These are phyloP conservation scores for Pyrenophora tritici-repentis DNA, from an alignment of 2,329 filamentous ascomycete genomes.

Conservation along the genomic window DNA sequence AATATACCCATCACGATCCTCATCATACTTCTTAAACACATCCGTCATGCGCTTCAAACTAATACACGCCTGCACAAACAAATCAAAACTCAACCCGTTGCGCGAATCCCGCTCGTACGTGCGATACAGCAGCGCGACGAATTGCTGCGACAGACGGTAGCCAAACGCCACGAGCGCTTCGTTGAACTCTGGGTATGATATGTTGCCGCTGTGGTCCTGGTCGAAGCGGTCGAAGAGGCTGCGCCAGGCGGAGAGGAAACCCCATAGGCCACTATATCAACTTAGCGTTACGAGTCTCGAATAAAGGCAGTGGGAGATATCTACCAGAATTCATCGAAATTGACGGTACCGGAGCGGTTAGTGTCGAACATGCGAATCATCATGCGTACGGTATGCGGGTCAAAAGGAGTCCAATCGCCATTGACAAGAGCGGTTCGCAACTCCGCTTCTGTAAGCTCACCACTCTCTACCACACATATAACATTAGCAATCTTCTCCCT, in stretches of 20 bases:
- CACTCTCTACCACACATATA: conserved; percentile 62
- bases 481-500: no score
- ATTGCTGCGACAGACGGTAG: conserved; percentile 82
- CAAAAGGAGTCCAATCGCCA: conserved; percentile 93
- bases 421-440: conserved; percentile 91
- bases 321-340: conserved; percentile 89
- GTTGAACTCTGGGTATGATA: conserved; percentile 82
- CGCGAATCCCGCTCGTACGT: conserved; percentile 71
- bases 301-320: not conserved
- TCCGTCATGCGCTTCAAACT: conserved; percentile 98
- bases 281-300: conserved; percentile 7
- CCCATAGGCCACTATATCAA: conserved; percentile 73
- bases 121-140: conserved; percentile 82
- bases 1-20: conserved; percentile 89
- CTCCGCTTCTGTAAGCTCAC: conserved; percentile 83
- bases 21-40: conserved; percentile 98
- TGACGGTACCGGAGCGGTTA: conserved; percentile 85
- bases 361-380: conserved; percentile 99
- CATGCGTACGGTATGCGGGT: conserved; percentile 92
- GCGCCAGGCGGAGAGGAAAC: conserved; percentile 92
- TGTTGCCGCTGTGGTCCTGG: conserved; percentile 82
- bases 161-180: conserved; percentile 91
- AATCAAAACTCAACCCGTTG: conserved; percentile 71
- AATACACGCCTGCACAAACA: conserved; percentile 98
- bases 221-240: conserved; percentile 95